Base-by-base conservation (phyloP, 129 eudicot species). In the Flaveria ramosissima region DNA sequence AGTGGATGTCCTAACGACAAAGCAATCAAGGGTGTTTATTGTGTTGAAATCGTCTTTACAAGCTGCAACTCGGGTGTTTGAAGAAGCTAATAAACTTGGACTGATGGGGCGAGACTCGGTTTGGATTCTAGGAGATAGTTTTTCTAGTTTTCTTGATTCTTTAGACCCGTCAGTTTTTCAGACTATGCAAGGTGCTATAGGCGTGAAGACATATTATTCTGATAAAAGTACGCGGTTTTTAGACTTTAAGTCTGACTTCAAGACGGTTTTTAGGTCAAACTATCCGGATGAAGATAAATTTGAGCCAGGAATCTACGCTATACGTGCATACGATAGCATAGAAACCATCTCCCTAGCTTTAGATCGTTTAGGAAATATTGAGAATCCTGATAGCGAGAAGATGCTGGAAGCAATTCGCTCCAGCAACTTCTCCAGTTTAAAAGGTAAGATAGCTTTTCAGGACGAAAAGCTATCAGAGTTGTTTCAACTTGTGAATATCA, bases 321-420 rank as follows among this genome's bases (percentile, higher is more conserved):
- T 88, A 55, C 84, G 76, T 10, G 92, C 92, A 5, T 84, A 87
- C 67, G 80, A 87, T 79, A 77, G 83, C 63, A 39, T 85, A 13
- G 78, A 76, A 32, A 73, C 83, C 11, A 50, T 86, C 56, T 70
- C 81, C 5, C 71, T 24, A 14, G 87, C 88, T 9, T 59, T 83
- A 48, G 67, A 46, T 47, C 73, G 0, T 24, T 59, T 83, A 80
- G 81, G 73, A 16, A 74, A 14, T 27, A 6, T 14, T 23, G 67
- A 74, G 7, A 48, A 53, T 15, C 66, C 42, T 7, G 23, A 32
- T 2, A 68, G 13, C 20, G 60, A 61, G 66, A 70, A 68, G 78
- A 27, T 88, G 72, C 12, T 85, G 30, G 72, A 83, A 13, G 45
- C 30, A 30, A 77, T 86, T 70, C 16, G 50, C 39, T 76, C 80